These are phyloP conservation scores for Scleroderma citrinum DNA, from an alignment of 768 basidiomycete genomes.

Conservation along the genomic window DNA sequence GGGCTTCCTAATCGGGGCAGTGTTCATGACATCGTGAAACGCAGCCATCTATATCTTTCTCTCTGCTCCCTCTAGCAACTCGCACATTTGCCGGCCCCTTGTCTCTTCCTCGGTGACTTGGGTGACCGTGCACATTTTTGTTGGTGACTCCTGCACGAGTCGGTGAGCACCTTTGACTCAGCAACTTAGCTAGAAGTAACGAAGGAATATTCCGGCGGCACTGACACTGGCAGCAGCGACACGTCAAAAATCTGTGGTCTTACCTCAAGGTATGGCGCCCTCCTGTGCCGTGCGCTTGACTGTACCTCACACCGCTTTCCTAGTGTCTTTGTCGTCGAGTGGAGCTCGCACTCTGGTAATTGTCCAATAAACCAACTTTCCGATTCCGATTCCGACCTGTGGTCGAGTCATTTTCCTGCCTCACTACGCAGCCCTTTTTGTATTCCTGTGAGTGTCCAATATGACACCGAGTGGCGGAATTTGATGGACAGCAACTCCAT, in stretches of 20 bases:
- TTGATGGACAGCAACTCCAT: conserved; percentile 9
- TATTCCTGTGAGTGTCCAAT: conserved; percentile 12
- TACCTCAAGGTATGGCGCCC: background rate
- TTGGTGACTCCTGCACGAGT: background rate
- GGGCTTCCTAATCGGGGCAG: conserved; percentile 4
- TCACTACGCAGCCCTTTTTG: background rate
- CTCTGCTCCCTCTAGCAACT: conserved; percentile 11
- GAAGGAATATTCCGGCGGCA: background rate
- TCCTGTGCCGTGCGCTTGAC: conserved; percentile 1
- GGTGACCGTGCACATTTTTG: conserved; percentile 10
- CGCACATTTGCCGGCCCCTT: background rate
- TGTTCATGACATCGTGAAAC: background rate
- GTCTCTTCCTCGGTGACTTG: conserved; percentile 10
- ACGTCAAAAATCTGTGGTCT: background rate
- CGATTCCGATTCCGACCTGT: conserved; percentile 2
- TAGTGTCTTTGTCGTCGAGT: conserved; percentile 1
- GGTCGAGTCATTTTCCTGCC: conserved; percentile 12
- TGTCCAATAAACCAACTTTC: conserved; percentile 1
- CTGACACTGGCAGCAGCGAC: background rate
- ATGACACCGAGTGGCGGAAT: background rate
- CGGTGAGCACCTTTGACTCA: background rate
- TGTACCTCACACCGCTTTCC: conserved; percentile 4
- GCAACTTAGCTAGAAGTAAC: background rate
- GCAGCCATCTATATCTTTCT: conserved; percentile 10
- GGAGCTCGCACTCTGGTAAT: conserved; percentile 4